Conservation (phyloP, 768 basidiomycete genomes). For the Auriscalpium microsporum region DNA sequence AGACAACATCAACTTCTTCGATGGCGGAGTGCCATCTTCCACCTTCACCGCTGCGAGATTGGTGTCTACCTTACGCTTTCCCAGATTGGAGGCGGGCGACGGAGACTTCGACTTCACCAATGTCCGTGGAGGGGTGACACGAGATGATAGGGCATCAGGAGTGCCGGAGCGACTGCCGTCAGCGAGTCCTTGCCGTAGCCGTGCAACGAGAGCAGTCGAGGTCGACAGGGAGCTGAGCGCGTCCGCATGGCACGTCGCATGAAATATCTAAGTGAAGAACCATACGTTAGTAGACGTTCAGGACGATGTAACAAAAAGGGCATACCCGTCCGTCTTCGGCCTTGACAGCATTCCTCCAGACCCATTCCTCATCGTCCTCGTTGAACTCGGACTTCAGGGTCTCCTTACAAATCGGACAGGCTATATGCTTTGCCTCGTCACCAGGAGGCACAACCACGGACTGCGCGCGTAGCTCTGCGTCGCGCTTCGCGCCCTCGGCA, state of each 20-base stretch:
- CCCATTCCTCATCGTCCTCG: slow-evolving; percentile 97
- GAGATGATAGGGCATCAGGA: slow-evolving; percentile 44
- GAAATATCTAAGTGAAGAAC: slow-evolving; percentile 57
- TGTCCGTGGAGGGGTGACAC: slow-evolving; percentile 7
- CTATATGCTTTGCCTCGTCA: slow-evolving; percentile 73
- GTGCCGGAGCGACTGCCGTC: slow-evolving; percentile 65
- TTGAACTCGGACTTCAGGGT: slow-evolving; percentile 80
- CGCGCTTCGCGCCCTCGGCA: slow-evolving; percentile 62
- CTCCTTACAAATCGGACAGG: slow-evolving; percentile 98
- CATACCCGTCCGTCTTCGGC: slow-evolving; percentile 78
- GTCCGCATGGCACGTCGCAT: slow-evolving; percentile 92
- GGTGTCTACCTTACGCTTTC: slow-evolving; percentile 69
- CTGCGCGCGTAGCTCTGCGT: slow-evolving; percentile 63
- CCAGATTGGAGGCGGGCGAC: slow-evolving; percentile 42
- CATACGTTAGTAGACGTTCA: neutral
- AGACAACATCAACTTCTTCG: slow-evolving; percentile 56
- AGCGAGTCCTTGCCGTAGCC: slow-evolving; percentile 51
- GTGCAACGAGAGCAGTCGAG: slow-evolving; percentile 55
- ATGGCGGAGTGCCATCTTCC: slow-evolving; percentile 47
- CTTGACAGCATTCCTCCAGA: slow-evolving; percentile 86
- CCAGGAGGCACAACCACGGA: slow-evolving; percentile 87
- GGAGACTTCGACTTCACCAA: slow-evolving; percentile 28
- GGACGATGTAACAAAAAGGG: slow-evolving; percentile 4
- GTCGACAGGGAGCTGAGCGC: slow-evolving; percentile 40
- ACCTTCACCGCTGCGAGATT: slow-evolving; percentile 21